Percentiles rank a stretch among this genome's conserved stretches.
phyloP scores from a whole-genome alignment of 176 grass and related monocot genomes.

The Carex kokanica region DNA sequence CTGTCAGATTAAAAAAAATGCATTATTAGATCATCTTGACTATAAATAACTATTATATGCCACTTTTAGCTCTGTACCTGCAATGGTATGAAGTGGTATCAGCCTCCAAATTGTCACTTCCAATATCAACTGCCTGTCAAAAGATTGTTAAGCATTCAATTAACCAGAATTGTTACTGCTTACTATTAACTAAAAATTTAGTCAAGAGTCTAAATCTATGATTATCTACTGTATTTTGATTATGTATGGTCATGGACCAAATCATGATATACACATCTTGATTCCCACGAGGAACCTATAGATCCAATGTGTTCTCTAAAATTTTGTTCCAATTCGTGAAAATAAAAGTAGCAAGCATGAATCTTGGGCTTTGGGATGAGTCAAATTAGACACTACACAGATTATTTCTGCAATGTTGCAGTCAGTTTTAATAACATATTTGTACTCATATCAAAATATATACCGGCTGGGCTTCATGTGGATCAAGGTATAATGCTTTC shows the following conservation, averaged over 20 bases:
- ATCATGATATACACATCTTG: neutral
- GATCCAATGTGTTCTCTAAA: neutral
- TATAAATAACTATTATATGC: constrained; percentile 13
- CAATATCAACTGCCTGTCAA: constrained; percentile 59
- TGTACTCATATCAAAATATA: neutral
- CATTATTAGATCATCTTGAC: constrained; percentile 4
- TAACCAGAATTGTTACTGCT: neutral
- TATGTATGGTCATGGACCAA: neutral
- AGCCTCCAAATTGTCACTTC: constrained; percentile 56
- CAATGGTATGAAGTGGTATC: constrained; percentile 91
- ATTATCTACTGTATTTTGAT: neutral
- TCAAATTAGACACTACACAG: neutral
- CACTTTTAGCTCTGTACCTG: constrained; percentile 48
- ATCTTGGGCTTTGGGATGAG: neutral
- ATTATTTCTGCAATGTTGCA: constrained; percentile 14
- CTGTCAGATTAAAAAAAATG: constrained; percentile 32
- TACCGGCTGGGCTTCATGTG: constrained; percentile 90
- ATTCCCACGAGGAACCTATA: neutral
- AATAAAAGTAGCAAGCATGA: neutral
- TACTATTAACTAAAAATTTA: neutral
- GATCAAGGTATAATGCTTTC: constrained; percentile 84
- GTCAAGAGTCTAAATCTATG: neutral
- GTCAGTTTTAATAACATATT: constrained; percentile 12
- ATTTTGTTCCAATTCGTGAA: neutral
- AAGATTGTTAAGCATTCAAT: neutral